Base-by-base conservation (phyloP, 2,329 filamentous ascomycete species). In the Cadophora sp. region DNA sequence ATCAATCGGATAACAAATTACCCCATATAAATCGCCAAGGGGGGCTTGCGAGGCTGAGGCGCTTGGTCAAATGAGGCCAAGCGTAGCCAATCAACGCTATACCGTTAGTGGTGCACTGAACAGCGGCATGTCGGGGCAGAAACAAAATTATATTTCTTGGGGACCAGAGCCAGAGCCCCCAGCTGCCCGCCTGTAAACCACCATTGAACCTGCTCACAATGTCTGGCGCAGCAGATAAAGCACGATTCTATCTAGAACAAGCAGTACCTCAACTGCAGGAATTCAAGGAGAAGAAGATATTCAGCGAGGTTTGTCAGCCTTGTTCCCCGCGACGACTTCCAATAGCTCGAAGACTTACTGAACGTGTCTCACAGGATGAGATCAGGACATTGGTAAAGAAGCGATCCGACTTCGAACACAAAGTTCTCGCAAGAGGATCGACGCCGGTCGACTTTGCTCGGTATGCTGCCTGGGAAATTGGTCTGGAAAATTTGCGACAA, bases 361-460 rank as follows among this genome's bases (percentile, higher is more conserved):
- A 65, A 37, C 19, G 37, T 3, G 62, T 26, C 37, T 2, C 43
- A 51, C 75, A 96, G 89, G 92, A 97, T 73, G 95, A 99, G 80
- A 97, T 99, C 78, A 87, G 89, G 70, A 91, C 91, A 56, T 94
- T 99, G 72, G 91, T 97, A 63, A 90, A 91, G 77, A 97, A 96
- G 80, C 90, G 96, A 74, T 97, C 93, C 77, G 92, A 97, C 75
- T 97, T 94, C 79, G 96, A 99, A 80, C 95, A 97, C 81, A 91
- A 90, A 67, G 88, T 98, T 73, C 92, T 97, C 70, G 90, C 93
- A 3, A 90, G 93, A 27, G 93, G 94, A 60, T 90, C 90, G 69
- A 87, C 87, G 51, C 87, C 94, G 0, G 81, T 86, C 68, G 93
- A 97, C 78, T 98, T 93, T 82, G 89, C 92, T 64, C 87, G 90